Evolutionary conservation across 805 yeast species (phyloP), one percentile per base, ranked within the genome.

Genomic region (Kuraishia molischiana): DNA sequence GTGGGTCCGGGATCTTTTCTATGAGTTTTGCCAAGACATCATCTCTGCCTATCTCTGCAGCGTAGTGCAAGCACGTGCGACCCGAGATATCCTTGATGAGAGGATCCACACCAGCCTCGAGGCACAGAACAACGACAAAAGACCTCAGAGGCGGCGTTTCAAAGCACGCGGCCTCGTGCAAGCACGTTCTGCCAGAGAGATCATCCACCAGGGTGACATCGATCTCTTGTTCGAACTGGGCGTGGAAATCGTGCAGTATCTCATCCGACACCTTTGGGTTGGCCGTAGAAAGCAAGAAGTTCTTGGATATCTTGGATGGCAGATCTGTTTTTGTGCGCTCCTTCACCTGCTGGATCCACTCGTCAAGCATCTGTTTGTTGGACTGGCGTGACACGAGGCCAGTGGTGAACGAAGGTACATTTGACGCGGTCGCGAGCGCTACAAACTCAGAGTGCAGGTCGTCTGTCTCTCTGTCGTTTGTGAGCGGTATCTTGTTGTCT

Each of bases 61-160:
- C 94, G 53, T 87, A 86, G 57, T 90, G 97, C 14, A 92, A 61
- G 18, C 97, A 89, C 1, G 81, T 77, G 44, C 90, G 70, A 3
- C 94, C 95, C 46, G 77, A 74, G 35, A 72, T 66, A 55, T 84
- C 94, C 49, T 68, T 72, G 13, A 60, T 53, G 4, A 54, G 13
- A 5, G 21, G 10, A 31, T 34, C 40, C 4, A 35, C 39, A n/a
- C 29, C 22, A 13, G 35, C 36, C 13, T 44, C 36, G 9, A 59
- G 42, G 29, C 56, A 54, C 34, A 57, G 42, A 29, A 48, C 38
- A 8, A 59, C 46, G 5, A 55, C 44, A 26, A 39, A 39, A 6
- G 29, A 18, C n/a, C 46, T 29, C 6, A 15, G 29, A 5, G 50
- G 53, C 17, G 41, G 31, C 11, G 34, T 18, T 6, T 34, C 22